Percentiles rank a stretch among this genome's conserved stretches.
Conservation (phyloP, 306 rosid genomes). For the Vigna angularis region DNA sequence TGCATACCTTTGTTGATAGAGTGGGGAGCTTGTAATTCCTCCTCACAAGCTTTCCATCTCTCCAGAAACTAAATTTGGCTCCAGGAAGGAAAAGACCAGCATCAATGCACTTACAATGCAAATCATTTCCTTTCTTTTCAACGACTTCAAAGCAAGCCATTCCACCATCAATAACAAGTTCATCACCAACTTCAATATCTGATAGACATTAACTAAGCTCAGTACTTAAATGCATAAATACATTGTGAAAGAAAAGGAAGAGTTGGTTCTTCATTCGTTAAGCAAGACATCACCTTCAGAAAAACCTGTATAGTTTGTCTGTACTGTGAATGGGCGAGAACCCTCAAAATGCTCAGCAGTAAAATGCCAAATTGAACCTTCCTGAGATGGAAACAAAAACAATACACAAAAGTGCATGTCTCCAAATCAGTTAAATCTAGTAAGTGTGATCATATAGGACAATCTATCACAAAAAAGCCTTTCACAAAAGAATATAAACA, state of each 20-base stretch:
- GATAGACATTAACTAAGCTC: conserved; percentile 39
- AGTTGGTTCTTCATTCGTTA: conserved; percentile 18
- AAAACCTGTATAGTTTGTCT: conserved; percentile 73
- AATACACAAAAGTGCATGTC: conserved; percentile 6
- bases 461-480: conserved; percentile 13
- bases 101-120: conserved; percentile 79
- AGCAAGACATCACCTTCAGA: conserved; percentile 70
- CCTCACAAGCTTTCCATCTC: conserved; percentile 82
- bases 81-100: conserved; percentile 84
- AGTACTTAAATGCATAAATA: conserved; percentile 28
- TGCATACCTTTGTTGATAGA: conserved; percentile 70
- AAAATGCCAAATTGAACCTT: conserved; percentile 76
- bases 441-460: neutral
- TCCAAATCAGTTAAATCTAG: neutral
- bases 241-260: neutral
- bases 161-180: conserved; percentile 88
- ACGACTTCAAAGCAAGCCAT: conserved; percentile 82
- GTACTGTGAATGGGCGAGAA: conserved; percentile 78
- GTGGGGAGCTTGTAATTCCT: conserved; percentile 72
- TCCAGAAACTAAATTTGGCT: conserved; percentile 89
- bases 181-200: conserved; percentile 83
- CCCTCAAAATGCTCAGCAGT: conserved; percentile 72
- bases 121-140: conserved; percentile 71
- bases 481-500: conserved; percentile 17
- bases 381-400: conserved; percentile 54